A percentile compares a stretch with the other conserved stretches of the same genome.
phyloP scores from a whole-genome alignment of 176 grass and related monocot genomes.

The Aegilops tauschii region DNA sequence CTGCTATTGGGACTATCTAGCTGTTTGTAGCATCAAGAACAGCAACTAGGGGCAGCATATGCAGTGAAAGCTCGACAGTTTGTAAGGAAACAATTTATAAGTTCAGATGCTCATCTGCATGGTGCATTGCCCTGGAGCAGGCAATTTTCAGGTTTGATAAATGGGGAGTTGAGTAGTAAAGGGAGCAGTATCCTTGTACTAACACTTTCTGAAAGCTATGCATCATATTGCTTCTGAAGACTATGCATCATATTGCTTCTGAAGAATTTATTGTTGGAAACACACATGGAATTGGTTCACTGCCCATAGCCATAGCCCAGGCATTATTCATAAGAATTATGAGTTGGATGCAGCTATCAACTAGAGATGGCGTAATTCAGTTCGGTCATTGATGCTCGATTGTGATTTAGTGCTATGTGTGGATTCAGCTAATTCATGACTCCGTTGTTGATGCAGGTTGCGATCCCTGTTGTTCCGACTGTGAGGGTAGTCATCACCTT shows the following conservation, averaged over 20 bases:
- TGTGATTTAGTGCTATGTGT: neutral
- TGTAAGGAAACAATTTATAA: slow-evolving; percentile 9
- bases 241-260: neutral
- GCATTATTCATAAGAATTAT: neutral
- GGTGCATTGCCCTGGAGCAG: neutral
- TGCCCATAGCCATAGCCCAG: neutral
- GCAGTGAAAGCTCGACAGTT: neutral
- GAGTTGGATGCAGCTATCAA: neutral
- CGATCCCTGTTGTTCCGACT: slow-evolving; percentile 88
- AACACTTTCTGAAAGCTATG: neutral
- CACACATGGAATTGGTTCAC: neutral
- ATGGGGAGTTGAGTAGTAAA: neutral
- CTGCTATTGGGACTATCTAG: neutral
- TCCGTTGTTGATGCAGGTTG: slow-evolving; percentile 54
- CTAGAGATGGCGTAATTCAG: neutral
- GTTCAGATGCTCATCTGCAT: slow-evolving; percentile 14
- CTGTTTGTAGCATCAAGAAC: neutral
- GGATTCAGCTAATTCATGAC: neutral
- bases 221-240: neutral
- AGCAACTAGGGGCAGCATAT: neutral
- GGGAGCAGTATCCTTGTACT: neutral
- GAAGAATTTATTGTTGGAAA: neutral
- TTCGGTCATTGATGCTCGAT: neutral
- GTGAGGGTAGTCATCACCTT: slow-evolving; percentile 92
- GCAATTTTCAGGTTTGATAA: neutral